Conservation (phyloP, 805 yeast genomes). For the Starmerella cellae region DNA sequence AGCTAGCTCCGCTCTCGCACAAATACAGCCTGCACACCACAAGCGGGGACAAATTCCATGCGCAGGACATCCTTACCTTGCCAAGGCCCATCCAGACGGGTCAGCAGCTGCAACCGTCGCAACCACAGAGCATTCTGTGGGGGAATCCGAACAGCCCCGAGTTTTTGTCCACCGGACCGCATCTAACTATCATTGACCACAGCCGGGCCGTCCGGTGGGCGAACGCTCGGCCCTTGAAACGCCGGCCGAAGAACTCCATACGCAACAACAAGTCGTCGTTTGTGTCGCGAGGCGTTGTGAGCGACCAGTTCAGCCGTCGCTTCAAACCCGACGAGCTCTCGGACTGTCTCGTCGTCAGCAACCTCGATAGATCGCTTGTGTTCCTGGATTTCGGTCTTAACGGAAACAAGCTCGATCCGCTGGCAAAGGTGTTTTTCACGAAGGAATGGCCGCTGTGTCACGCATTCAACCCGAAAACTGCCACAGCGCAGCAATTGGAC, state of each 20-base stretch:
- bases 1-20: conserved; percentile 9
- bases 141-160: conserved; percentile 25
- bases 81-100: conserved; percentile 26
- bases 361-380: conserved; percentile 13
- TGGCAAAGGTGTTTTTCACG: conserved; percentile 29
- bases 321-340: conserved; percentile 27
- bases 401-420: conserved; percentile 24
- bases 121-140: conserved; percentile 28
- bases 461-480: conserved; percentile 25
- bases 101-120: not conserved
- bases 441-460: conserved; percentile 31
- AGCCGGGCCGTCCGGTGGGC: conserved; percentile 1
- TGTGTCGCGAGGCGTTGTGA: conserved; percentile 28
- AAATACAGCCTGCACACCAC: conserved; percentile 5
- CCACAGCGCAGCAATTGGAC: conserved; percentile 31
- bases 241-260: conserved; percentile 28
- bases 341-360: conserved; percentile 25
- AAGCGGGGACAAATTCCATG: conserved; percentile 25
- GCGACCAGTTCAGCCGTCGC: conserved; percentile 27
- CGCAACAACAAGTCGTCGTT: conserved; percentile 30
- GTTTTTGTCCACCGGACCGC: conserved; percentile 14
- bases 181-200: conserved; percentile 6
- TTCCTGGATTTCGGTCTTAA: conserved; percentile 22
- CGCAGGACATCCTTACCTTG: conserved; percentile 24
- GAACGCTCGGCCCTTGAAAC: conserved; percentile 2